phyloP scores from a whole-genome alignment of 768 basidiomycete species.

The Boletus sensibilis region DNA sequence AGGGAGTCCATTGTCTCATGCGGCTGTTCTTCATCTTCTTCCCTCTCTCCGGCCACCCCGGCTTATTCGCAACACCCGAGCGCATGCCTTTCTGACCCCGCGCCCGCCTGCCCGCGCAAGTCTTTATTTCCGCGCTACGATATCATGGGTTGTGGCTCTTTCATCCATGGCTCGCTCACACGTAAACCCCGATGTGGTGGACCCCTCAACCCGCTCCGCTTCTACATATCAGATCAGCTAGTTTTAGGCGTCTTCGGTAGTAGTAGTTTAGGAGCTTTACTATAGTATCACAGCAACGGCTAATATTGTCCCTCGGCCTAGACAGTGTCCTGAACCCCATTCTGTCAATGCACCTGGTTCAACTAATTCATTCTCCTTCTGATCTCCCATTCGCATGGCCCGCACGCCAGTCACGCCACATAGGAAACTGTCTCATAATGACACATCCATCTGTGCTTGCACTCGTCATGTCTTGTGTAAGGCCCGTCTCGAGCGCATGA shows the following conservation, averaged over 20 bases:
- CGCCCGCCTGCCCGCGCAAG: constrained; percentile 7
- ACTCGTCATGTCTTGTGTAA: constrained; percentile 9
- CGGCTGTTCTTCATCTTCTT: constrained; percentile 16
- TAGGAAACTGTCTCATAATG: constrained; percentile 20
- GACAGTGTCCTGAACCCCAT: constrained; percentile 12
- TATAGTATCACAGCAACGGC: constrained; percentile 14
- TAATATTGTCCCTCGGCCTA: constrained; percentile 12
- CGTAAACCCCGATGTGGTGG: constrained; percentile 28
- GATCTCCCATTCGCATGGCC: constrained; percentile 20
- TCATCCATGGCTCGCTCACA: constrained; percentile 18
- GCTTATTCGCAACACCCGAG: constrained; percentile 27
- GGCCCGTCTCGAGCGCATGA: constrained; percentile 5
- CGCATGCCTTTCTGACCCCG: constrained; percentile 22
- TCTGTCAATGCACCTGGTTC: constrained; percentile 16
- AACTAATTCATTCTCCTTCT: constrained; percentile 15
- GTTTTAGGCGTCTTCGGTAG: constrained; percentile 21
- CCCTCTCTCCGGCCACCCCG: constrained; percentile 21
- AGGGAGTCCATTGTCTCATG: constrained; percentile 26
- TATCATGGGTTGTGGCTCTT: constrained; percentile 12
- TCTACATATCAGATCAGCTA: constrained; percentile 19
- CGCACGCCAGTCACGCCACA: constrained; percentile 16
- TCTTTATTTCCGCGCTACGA: constrained; percentile 27
- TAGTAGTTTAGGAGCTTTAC: constrained; percentile 17
- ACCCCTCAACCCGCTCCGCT: constrained; percentile 10
- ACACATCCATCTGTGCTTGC: constrained; percentile 9